Percentiles rank a stretch among this genome's conserved stretches.
phyloP scores from a whole-genome alignment of 257 asterid genomes.

The Solanum pimpinellifolium region DNA sequence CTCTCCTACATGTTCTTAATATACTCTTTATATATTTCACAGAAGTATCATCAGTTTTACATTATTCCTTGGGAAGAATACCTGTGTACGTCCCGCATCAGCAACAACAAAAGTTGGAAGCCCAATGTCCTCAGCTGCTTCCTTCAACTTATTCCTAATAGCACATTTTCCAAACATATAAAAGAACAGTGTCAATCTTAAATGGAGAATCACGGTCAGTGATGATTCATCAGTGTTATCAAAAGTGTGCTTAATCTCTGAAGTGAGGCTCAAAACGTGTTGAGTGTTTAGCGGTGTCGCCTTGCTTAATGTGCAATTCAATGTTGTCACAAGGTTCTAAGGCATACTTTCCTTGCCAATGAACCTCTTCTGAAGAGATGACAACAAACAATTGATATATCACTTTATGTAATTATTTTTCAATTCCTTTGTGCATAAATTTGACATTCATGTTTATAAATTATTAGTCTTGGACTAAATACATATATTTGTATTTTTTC shows the following conservation, averaged over 20 bases:
- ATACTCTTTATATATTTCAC: background rate
- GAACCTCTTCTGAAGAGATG: background rate
- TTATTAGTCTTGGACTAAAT: no score
- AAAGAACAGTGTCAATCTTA: background rate
- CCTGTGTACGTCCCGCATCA: conserved; percentile 99
- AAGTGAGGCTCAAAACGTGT: background rate
- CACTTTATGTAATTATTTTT: no score
- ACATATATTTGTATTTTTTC: no score
- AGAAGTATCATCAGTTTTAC: background rate
- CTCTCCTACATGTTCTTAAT: background rate
- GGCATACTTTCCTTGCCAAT: background rate
- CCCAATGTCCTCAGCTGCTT: conserved; percentile 77
- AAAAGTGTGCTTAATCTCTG: background rate
- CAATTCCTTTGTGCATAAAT: no score
- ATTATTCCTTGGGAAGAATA: conserved; percentile 1
- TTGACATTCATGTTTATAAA: no score
- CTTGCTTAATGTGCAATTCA: background rate
- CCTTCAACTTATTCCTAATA: conserved; percentile 77
- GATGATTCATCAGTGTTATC: background rate
- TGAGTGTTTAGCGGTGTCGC: background rate
- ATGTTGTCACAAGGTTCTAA: background rate
- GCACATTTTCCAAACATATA: background rate
- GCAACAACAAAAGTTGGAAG: conserved; percentile 93
- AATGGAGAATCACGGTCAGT: background rate
- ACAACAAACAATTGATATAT: no score